Percentiles rank a stretch among this genome's conserved stretches.
Conservation (phyloP, 2,329 filamentous ascomycete species). For the Penicillium sp. region DNA sequence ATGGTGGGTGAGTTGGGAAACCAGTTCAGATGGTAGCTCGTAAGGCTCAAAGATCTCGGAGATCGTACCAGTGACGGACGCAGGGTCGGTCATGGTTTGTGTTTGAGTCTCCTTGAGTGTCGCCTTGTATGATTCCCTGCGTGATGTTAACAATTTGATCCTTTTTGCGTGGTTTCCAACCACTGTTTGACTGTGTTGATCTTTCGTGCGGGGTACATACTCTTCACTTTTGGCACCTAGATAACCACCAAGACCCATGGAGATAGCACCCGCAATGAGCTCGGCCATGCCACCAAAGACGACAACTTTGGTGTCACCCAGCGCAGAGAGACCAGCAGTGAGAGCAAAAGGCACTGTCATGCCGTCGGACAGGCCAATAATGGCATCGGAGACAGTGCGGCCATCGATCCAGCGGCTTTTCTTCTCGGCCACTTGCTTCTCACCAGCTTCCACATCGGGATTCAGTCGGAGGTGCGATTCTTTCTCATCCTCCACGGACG, state of each 20-base stretch:
- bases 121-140: constrained; percentile 42
- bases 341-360: constrained; percentile 78
- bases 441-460: constrained; percentile 16
- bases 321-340: constrained; percentile 65
- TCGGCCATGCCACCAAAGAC: constrained; percentile 74
- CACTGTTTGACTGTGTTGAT: not conserved
- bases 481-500: constrained; percentile 31
- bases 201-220: constrained; percentile 23
- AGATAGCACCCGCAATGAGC: constrained; percentile 73
- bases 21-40: constrained; percentile 37
- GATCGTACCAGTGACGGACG: constrained; percentile 32
- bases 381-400: constrained; percentile 56
- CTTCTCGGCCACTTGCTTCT: constrained; percentile 18
- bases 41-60: constrained; percentile 42
- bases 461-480: constrained; percentile 19
- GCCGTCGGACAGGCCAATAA: constrained; percentile 75
- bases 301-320: constrained; percentile 66
- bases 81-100: constrained; percentile 33
- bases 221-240: constrained; percentile 59
- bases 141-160: not conserved
- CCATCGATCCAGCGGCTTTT: constrained; percentile 35
- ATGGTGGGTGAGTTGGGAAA: constrained; percentile 37
- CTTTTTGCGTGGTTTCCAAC: not conserved
- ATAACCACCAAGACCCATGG: constrained; percentile 75
- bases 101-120: constrained; percentile 38